Evolutionary conservation across 2,329 filamentous ascomycete genomes (phyloP).

Genomic region (Verticillium alfalfae): DNA sequence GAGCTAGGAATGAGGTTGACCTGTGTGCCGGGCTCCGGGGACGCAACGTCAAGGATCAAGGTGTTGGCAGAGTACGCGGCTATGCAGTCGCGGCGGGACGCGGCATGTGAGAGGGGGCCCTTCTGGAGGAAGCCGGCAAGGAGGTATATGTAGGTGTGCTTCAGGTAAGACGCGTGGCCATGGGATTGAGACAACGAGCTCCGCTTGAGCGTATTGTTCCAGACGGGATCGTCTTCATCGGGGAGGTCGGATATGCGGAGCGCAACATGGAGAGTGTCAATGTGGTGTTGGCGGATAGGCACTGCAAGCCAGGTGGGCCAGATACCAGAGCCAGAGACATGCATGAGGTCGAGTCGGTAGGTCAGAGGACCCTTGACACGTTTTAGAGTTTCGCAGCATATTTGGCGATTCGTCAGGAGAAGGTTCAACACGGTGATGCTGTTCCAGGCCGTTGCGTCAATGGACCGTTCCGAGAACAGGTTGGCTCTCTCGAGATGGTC

Average conservation of each 20-base stretch:
- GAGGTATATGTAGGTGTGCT: background rate
- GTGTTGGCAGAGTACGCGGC: background rate
- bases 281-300: background rate
- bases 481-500: background rate
- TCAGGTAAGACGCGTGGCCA: background rate
- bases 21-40: background rate
- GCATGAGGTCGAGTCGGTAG: background rate
- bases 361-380: background rate
- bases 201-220: background rate
- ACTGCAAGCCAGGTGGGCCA: background rate
- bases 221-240: background rate
- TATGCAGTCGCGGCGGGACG: background rate
- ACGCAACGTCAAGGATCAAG: background rate
- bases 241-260: background rate
- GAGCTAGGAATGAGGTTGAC: background rate
- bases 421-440: background rate
- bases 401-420: background rate
- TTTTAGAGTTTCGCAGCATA: background rate
- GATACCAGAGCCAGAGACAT: background rate
- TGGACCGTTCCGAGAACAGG: background rate
- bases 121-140: background rate
- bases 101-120: background rate
- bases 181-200: background rate
- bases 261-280: background rate
- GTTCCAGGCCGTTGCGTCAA: background rate